Percentiles rank a stretch among this genome's conserved stretches.
Evolutionary conservation across 768 basidiomycete species (phyloP).

Genomic region (Tulasnella sp.): DNA sequence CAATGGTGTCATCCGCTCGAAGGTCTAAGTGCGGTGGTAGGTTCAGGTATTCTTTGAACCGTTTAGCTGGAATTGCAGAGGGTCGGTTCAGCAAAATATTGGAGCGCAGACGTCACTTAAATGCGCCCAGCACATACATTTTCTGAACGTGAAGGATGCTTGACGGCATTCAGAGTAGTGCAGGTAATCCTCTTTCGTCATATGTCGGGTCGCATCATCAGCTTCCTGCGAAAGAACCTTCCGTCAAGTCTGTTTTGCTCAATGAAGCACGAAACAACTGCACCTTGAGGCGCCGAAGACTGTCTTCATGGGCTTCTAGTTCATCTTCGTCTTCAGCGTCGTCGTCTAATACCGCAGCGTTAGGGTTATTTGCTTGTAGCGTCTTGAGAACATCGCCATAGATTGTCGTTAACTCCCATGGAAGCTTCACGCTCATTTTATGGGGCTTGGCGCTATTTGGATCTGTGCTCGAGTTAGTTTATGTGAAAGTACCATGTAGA

Average conservation of each 20-base stretch:
- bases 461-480: constrained; percentile 33
- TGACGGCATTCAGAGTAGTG: constrained; percentile 96
- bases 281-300: constrained; percentile 80
- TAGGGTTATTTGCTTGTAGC: constrained; percentile 27
- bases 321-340: constrained; percentile 96
- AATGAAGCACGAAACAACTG: constrained; percentile 17
- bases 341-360: constrained; percentile 53
- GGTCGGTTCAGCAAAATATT: constrained; percentile 2
- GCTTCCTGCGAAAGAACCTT: constrained; percentile 60
- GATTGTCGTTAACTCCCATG: constrained; percentile 91
- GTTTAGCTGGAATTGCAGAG: constrained; percentile 58
- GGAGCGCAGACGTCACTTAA: neutral
- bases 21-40: constrained; percentile 81
- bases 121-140: constrained; percentile 55
- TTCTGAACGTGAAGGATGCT: constrained; percentile 94
- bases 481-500: neutral
- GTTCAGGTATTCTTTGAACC: constrained; percentile 92
- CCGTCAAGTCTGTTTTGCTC: neutral
- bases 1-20: constrained; percentile 87
- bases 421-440: constrained; percentile 91
- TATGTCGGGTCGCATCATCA: constrained; percentile 89
- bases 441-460: constrained; percentile 62
- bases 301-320: constrained; percentile 91
- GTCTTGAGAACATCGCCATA: constrained; percentile 76
- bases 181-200: constrained; percentile 96